Base-by-base conservation (phyloP, 139 green algal species). In the Chlorella sorokiniana region DNA sequence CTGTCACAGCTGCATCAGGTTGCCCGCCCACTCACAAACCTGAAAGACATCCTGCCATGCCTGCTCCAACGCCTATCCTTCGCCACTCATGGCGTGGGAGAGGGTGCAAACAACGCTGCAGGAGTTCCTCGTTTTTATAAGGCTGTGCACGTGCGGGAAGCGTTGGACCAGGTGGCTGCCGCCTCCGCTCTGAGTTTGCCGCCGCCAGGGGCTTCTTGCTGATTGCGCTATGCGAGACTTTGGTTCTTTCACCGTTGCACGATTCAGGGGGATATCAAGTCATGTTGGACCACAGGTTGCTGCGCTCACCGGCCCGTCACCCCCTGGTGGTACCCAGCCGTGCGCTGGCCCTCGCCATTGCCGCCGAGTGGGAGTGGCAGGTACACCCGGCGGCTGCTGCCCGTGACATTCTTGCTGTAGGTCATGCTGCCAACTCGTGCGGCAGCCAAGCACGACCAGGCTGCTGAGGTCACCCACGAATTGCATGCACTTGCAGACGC, bases 281-380 rank as follows among this genome's bases (percentile, higher is more conserved):
- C 2, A 69, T 88, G 78, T 84, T 98, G 52, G 91, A 94, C 69
- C 70, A 65, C 25, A 84, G 91, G 6, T 70, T 88, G 18, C 87
- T 98, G 4, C 90, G 88, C 42, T 98, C 92, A 0, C 95, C 95
- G 3, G 93, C 79, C 1, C 87, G 87, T 44, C 75, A 90, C 0
- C 83, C 85, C 3, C 64, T 98, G 11, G 37, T 91, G 0, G 61
- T 98, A 14, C 95, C 95, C 11, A 93, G 86, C 0, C 64, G 69
- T 0, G 74, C 86, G 5, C 72, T 98, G 38, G 95, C 95, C 0
- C 73, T 95, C 18, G 95, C 94, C 14, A 89, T 98, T 20, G 95
- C 94, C 27, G 95, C 94, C 29, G 95, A 98, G 77, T 98, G 95
- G 95, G 94, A 97, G 80, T 97, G 91, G 91, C 94, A 98, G 88